Conservation (phyloP, 2,329 filamentous ascomycete genomes). For the Pseudogymnoascus sp. region DNA sequence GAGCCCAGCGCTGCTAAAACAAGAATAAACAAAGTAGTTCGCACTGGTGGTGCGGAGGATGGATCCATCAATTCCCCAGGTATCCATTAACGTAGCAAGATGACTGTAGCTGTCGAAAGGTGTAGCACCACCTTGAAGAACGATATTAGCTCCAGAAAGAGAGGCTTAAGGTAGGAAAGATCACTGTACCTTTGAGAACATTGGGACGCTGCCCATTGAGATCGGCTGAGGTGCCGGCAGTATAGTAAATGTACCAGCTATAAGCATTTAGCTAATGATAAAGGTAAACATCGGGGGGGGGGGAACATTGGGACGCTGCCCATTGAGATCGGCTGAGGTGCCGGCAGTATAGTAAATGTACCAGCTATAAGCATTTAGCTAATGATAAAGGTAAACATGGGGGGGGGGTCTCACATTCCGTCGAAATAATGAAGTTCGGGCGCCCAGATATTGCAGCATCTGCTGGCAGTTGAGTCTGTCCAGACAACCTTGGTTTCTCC, state of each 20-base stretch:
- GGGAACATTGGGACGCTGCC: constrained; percentile 45
- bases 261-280: not conserved
- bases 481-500: constrained; percentile 45
- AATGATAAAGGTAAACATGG: not conserved
- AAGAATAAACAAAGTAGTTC: constrained; percentile 49
- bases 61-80: constrained; percentile 48
- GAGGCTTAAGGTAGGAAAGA: not conserved
- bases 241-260: constrained; percentile 50
- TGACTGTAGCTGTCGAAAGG: constrained; percentile 47
- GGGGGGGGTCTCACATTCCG: constrained; percentile 28
- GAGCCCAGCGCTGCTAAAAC: constrained; percentile 36
- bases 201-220: constrained; percentile 44
- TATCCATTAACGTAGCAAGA: constrained; percentile 37
- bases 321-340: constrained; percentile 36
- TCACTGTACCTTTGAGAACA: constrained; percentile 39
- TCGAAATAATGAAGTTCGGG: constrained; percentile 47
- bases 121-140: constrained; percentile 38
- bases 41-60: constrained; percentile 40
- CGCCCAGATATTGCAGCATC: constrained; percentile 51
- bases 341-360: constrained; percentile 53
- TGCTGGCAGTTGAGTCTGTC: constrained; percentile 36
- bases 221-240: constrained; percentile 39
- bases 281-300: not conserved
- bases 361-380: constrained; percentile 29
- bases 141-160: not conserved